These are phyloP conservation scores for Senna tora DNA, from an alignment of 306 rosid genomes.

Conservation along the genomic window DNA sequence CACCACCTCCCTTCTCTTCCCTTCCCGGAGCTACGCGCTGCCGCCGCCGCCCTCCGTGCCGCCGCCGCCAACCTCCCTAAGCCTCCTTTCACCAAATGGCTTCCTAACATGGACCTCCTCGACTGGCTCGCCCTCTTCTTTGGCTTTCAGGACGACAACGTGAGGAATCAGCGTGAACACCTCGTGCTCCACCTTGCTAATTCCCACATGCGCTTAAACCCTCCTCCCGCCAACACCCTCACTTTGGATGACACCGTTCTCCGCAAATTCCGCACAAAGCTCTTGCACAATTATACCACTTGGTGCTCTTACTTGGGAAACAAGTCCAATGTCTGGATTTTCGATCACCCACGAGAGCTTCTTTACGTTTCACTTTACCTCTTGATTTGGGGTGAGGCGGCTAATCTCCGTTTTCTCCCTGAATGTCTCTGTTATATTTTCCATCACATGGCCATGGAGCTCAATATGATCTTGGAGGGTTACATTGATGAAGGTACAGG, in stretches of 20 bases:
- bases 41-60: constrained; percentile 61
- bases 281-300: constrained; percentile 63
- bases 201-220: constrained; percentile 90
- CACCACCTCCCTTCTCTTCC: constrained; percentile 90
- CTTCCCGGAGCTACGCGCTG: constrained; percentile 89
- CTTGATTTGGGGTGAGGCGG: constrained; percentile 94
- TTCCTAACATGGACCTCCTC: constrained; percentile 67
- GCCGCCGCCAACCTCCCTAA: constrained; percentile 76
- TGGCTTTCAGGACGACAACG: constrained; percentile 83
- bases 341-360: constrained; percentile 80
- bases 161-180: constrained; percentile 93
- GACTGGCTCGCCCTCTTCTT: constrained; percentile 92
- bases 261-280: constrained; percentile 76
- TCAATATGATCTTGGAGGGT: constrained; percentile 80
- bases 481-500: constrained; percentile 88
- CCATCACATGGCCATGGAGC: constrained; percentile 84
- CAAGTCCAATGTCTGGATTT: constrained; percentile 84
- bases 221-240: constrained; percentile 91
- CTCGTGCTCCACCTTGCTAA: constrained; percentile 89
- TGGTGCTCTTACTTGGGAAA: constrained; percentile 96
- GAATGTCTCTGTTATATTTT: constrained; percentile 86
- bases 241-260: constrained; percentile 65
- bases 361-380: constrained; percentile 81
- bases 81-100: constrained; percentile 80
- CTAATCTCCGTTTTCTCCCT: constrained; percentile 78